phyloP scores from a whole-genome alignment of 164 flowering plant genomes.

The Litsea cubeba region DNA sequence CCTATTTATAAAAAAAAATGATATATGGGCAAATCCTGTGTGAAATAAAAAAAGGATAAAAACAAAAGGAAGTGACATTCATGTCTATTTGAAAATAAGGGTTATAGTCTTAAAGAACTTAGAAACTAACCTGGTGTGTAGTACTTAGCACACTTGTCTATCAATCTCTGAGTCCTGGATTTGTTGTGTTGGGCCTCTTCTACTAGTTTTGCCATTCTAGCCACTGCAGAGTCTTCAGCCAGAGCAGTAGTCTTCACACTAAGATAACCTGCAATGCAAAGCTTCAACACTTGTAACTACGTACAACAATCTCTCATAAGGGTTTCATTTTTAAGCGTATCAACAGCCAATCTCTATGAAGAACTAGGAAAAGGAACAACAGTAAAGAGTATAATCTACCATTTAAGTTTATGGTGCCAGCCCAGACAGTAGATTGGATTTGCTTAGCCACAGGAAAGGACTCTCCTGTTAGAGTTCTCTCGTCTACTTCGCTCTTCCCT shows the following conservation, averaged over 20 bases:
- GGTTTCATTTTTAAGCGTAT: not conserved
- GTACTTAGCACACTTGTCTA: constrained; percentile 68
- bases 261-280: constrained; percentile 58
- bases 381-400: constrained; percentile 35
- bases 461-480: constrained; percentile 82
- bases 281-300: not conserved
- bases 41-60: too few species aligned
- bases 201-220: constrained; percentile 88
- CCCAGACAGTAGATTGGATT: constrained; percentile 67
- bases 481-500: constrained; percentile 85
- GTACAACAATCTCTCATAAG: not conserved
- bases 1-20: too few species aligned
- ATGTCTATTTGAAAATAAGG: too few species aligned
- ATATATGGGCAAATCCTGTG: too few species aligned
- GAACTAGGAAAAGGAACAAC: not conserved
- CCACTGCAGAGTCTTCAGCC: constrained; percentile 81
- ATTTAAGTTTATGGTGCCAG: constrained; percentile 85
- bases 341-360: not conserved
- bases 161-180: constrained; percentile 58
- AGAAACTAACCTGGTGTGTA: constrained; percentile 75
- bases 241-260: constrained; percentile 67
- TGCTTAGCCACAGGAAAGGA: constrained; percentile 75
- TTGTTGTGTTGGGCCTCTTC: constrained; percentile 89
- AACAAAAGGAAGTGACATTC: too few species aligned
- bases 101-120: too few species aligned